Percentiles rank a stretch among this genome's conserved stretches.
Conservation (phyloP, 495 filamentous ascomycete genomes). For the Acidiella bohemica region DNA sequence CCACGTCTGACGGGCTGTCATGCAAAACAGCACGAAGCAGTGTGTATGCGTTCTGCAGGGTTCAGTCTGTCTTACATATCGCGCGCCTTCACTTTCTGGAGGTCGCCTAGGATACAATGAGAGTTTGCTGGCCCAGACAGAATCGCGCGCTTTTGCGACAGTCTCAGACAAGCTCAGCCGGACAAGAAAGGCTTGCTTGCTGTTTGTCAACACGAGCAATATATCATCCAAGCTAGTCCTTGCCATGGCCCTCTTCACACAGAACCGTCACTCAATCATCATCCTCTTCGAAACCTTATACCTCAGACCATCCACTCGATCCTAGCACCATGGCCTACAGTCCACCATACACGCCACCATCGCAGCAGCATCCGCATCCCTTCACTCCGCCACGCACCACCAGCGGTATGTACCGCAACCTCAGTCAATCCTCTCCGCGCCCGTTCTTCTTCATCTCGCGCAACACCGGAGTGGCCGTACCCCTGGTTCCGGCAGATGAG, state of each 20-base stretch:
- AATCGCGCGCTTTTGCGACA: background rate
- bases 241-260: too few relatives aligned
- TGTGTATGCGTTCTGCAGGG: too few relatives aligned
- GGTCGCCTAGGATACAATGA: too few relatives aligned
- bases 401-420: background rate
- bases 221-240: background rate
- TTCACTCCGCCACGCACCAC: background rate
- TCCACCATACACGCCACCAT: background rate
- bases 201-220: background rate
- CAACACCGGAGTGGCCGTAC: slow-evolving; percentile 14
- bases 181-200: background rate
- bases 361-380: too few relatives aligned
- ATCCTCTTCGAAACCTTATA: too few relatives aligned
- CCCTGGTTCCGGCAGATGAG: slow-evolving; percentile 21
- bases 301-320: background rate
- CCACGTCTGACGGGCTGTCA: background rate
- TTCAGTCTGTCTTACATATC: too few relatives aligned
- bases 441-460: slow-evolving; percentile 17
- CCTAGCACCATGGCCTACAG: background rate
- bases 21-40: too few relatives aligned
- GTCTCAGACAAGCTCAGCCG: slow-evolving; percentile 4
- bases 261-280: too few relatives aligned
- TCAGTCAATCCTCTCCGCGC: slow-evolving; percentile 1
- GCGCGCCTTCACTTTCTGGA: too few relatives aligned
- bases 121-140: background rate